These are phyloP conservation scores for Mucor indicus DNA, from an alignment of 371 early-diverging fungal species.

Conservation along the genomic window DNA sequence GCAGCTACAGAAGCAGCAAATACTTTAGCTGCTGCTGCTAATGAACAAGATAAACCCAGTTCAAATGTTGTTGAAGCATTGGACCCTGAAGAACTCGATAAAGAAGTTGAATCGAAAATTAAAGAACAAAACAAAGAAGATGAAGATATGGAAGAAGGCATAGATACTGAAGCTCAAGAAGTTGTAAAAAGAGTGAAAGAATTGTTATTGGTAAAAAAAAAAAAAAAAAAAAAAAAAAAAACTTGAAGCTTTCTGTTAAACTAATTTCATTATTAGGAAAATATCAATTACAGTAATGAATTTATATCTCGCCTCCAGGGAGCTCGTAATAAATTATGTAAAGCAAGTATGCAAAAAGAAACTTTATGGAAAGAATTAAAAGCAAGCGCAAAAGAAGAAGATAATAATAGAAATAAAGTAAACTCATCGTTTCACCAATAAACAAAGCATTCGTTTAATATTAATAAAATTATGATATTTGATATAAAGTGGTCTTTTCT, in stretches of 20 bases:
- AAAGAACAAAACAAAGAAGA: conserved; percentile 8
- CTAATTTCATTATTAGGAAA: conserved; percentile 38
- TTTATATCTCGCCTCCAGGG: conserved; percentile 40
- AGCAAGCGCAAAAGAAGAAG: conserved; percentile 34
- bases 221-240: not conserved
- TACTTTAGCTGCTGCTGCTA: conserved; percentile 2
- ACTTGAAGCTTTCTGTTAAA: not conserved
- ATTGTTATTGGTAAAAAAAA: conserved; percentile 29
- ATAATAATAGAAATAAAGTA: conserved; percentile 21
- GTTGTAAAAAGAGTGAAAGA: conserved; percentile 40
- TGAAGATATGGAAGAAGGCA: conserved; percentile 8
- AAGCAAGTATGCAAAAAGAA: conserved; percentile 47
- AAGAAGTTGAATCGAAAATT: conserved; percentile 6
- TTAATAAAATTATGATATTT: no score
- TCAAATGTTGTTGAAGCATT: conserved; percentile 10
- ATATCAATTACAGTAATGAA: conserved; percentile 52
- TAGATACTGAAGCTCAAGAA: conserved; percentile 27
- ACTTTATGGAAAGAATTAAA: conserved; percentile 42
- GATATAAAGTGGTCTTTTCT: no score
- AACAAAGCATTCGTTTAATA: conserved; percentile 18
- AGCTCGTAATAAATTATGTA: conserved; percentile 45
- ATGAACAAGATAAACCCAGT: not conserved
- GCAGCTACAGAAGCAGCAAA: conserved; percentile 19
- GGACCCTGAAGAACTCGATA: conserved; percentile 14
- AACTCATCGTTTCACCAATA: conserved; percentile 2